phyloP scores from a whole-genome alignment of 2,329 filamentous ascomycete species.

The Monilinia laxa region DNA sequence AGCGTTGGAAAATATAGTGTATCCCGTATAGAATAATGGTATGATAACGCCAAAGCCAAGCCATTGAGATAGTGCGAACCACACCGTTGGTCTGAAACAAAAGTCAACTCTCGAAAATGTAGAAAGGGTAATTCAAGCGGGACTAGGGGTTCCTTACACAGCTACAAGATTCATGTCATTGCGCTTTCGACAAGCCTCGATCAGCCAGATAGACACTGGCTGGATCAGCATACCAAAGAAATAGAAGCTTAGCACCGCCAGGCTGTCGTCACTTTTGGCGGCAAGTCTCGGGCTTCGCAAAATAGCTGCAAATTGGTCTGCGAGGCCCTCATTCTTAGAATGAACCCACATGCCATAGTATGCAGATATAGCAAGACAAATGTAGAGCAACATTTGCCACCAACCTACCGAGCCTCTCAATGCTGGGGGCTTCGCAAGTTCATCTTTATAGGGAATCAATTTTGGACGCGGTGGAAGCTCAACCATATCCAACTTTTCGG shows the following conservation, averaged over 20 bases:
- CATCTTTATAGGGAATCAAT: constrained; percentile 16
- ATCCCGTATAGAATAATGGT: background rate
- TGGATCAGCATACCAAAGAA: constrained; percentile 8
- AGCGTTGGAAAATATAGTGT: constrained; percentile 12
- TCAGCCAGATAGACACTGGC: background rate
- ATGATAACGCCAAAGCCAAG: constrained; percentile 7
- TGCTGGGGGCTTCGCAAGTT: background rate
- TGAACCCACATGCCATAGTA: constrained; percentile 18
- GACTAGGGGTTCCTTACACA: background rate
- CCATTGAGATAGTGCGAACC: constrained; percentile 8
- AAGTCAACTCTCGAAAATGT: background rate
- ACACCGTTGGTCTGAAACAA: constrained; percentile 3
- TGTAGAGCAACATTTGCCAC: constrained; percentile 7
- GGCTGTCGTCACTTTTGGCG: background rate
- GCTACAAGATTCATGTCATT: constrained; percentile 20
- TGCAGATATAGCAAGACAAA: background rate
- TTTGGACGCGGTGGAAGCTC: constrained; percentile 6
- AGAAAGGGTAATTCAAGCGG: too few species aligned
- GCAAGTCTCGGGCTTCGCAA: background rate
- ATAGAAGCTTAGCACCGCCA: background rate
- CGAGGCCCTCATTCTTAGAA: background rate
- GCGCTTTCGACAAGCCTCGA: constrained; percentile 11
- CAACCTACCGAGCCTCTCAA: background rate
- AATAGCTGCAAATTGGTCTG: background rate
- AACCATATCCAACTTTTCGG: constrained; percentile 11